Evolutionary conservation across 2,329 filamentous ascomycete genomes (phyloP).

Genomic region (Stagonosporopsis cucurbitacearum): DNA sequence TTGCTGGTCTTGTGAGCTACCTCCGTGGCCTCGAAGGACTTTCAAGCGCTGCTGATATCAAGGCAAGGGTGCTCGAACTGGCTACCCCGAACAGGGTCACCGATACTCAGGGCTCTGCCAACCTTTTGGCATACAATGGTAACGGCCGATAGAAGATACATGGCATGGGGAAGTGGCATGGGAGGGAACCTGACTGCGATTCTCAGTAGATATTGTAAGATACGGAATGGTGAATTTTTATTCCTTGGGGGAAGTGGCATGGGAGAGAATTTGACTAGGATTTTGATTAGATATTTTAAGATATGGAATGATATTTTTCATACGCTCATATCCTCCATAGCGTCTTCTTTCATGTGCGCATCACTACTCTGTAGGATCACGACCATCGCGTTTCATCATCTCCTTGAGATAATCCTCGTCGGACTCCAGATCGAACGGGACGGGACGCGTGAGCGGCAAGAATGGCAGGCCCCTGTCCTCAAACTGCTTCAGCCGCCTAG

Average conservation of each 20-base stretch:
- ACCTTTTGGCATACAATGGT: slow-evolving; percentile 41
- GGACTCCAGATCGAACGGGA: slow-evolving; percentile 58
- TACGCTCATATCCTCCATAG: no score
- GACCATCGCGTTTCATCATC: slow-evolving; percentile 46
- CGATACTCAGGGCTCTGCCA: slow-evolving; percentile 28
- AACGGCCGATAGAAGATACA: slow-evolving; percentile 16
- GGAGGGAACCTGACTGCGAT: neutral
- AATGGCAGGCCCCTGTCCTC: slow-evolving; percentile 58
- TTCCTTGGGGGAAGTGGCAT: no score
- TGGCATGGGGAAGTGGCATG: neutral
- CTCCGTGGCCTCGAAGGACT: slow-evolving; percentile 61
- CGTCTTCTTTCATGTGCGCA: no score
- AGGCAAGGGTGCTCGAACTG: slow-evolving; percentile 29
- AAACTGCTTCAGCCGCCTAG: slow-evolving; percentile 58
- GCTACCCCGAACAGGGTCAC: slow-evolving; percentile 30
- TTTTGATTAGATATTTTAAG: no score
- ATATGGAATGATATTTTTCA: no score
- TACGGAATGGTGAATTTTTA: no score
- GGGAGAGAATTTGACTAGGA: neutral
- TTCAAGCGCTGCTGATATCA: slow-evolving; percentile 26
- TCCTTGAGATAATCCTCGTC: slow-evolving; percentile 57
- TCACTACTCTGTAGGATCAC: slow-evolving; percentile 8
- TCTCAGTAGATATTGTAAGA: no score
- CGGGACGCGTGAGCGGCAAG: slow-evolving; percentile 61
- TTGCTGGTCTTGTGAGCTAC: slow-evolving; percentile 72